phyloP scores from a whole-genome alignment of 1,284 basidiomycete species.

The Pyrrhoderma lamaoense region DNA sequence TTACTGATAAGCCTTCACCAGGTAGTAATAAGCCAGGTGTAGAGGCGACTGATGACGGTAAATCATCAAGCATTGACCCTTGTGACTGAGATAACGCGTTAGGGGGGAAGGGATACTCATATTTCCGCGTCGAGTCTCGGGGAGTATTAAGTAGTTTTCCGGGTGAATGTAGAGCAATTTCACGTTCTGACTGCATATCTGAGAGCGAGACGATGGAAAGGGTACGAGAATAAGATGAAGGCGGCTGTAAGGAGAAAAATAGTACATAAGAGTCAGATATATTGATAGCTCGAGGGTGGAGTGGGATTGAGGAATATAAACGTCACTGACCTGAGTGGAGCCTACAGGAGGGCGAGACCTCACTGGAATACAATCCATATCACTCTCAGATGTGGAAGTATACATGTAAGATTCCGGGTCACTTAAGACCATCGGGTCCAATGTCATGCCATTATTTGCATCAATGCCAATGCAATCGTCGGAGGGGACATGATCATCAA shows the following conservation, averaged over 20 bases:
- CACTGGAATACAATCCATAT: constrained; percentile 5
- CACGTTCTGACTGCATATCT: constrained; percentile 4
- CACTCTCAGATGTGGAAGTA: constrained; percentile 16
- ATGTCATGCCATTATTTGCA: neutral
- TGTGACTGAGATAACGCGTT: neutral
- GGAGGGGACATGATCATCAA: constrained; percentile 6
- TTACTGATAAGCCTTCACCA: neutral
- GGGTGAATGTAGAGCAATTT: constrained; percentile 14
- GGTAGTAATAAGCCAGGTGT: neutral
- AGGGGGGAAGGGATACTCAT: constrained; percentile 15
- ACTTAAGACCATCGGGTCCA: constrained; percentile 8
- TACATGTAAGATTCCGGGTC: constrained; percentile 14
- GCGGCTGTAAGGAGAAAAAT: neutral
- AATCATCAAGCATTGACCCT: neutral
- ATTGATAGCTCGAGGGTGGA: no score
- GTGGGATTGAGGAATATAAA: no score
- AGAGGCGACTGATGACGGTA: neutral
- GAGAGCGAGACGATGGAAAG: neutral
- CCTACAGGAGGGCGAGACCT: no score
- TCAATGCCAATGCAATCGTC: constrained; percentile 2
- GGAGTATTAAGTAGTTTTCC: constrained; percentile 16
- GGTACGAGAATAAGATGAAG: neutral
- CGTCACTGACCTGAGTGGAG: neutral
- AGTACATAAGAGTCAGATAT: no score
- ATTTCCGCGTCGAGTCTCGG: constrained; percentile 12